Evolutionary conservation across 1,284 basidiomycete genomes (phyloP).

Genomic region (Trichosporon sp.): DNA sequence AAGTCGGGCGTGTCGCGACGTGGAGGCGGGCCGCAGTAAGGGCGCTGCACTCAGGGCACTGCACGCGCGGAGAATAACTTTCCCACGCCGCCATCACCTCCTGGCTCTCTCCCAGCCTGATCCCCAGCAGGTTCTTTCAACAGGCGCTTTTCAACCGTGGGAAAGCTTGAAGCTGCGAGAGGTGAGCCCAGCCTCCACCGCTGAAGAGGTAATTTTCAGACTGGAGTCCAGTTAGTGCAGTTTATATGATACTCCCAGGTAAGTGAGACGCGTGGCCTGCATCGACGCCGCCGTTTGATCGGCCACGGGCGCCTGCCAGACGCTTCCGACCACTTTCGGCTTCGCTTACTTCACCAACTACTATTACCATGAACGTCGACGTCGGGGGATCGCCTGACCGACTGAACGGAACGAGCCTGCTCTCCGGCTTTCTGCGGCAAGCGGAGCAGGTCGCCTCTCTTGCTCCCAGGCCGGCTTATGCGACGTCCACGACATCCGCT

Average conservation of each 20-base stretch:
- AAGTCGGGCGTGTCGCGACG: conserved; percentile 20
- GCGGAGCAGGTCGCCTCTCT: conserved; percentile 1
- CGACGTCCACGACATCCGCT: background rate
- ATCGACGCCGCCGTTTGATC: background rate
- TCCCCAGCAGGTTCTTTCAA: too few relatives aligned
- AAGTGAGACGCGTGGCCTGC: background rate
- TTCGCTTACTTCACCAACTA: conserved; percentile 4
- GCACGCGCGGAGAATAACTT: background rate
- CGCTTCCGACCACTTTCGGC: background rate
- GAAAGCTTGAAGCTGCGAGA: too few relatives aligned
- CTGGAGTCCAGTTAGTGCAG: too few relatives aligned
- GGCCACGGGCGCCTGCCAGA: background rate
- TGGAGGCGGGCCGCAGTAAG: background rate
- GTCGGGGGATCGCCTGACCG: background rate
- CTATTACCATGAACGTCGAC: conserved; percentile 1
- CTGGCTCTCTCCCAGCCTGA: too few relatives aligned
- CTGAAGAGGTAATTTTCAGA: too few relatives aligned
- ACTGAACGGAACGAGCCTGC: background rate
- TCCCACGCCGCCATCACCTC: background rate
- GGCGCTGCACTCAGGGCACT: background rate
- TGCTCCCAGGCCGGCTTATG: too few relatives aligned
- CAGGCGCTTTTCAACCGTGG: too few relatives aligned
- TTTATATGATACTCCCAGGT: background rate
- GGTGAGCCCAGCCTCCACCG: too few relatives aligned
- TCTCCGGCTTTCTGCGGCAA: background rate